Evolutionary conservation across 140 eudicot genomes (phyloP).

Genomic region (Artemisia princeps): DNA sequence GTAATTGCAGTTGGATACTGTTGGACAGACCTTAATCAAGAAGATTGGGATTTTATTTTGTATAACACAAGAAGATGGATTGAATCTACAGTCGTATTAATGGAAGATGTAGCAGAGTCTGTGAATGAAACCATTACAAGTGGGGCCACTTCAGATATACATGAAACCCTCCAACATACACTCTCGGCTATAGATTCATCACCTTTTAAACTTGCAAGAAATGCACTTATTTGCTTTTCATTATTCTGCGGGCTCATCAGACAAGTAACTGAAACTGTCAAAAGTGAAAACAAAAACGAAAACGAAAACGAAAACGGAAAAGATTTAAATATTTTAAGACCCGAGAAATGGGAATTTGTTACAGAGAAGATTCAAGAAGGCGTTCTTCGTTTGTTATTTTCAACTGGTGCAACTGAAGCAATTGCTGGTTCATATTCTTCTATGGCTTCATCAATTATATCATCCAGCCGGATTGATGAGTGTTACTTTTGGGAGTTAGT

Average conservation of each 20-base stretch:
- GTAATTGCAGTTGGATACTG: conserved; percentile 63
- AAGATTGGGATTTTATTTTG: conserved; percentile 78
- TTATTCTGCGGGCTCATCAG: conserved; percentile 35
- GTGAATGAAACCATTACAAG: conserved; percentile 46
- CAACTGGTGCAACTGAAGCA: conserved; percentile 80
- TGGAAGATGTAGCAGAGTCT: conserved; percentile 83
- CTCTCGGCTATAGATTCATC: conserved; percentile 33
- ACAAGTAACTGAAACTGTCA: conserved; percentile 21
- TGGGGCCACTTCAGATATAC: conserved; percentile 23
- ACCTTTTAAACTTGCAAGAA: conserved; percentile 45
- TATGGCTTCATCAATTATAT: conserved; percentile 52
- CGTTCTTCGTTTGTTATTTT: conserved; percentile 71
- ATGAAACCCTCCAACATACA: conserved; percentile 38
- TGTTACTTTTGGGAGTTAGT: conserved; percentile 74
- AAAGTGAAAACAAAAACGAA: conserved; percentile 26
- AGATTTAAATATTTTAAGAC: conserved; percentile 33
- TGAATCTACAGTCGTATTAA: conserved; percentile 62
- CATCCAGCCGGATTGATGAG: conserved; percentile 46
- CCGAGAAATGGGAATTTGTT: conserved; percentile 48
- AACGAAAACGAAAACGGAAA: conserved; percentile 27
- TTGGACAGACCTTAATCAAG: conserved; percentile 72
- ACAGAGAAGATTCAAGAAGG: conserved; percentile 67
- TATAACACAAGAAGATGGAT: conserved; percentile 73
- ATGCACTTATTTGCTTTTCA: conserved; percentile 63
- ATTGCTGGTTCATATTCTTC: conserved; percentile 44